These are phyloP conservation scores for Perkinsus olseni DNA, from an alignment of 169 alveolate species.

Conservation along the genomic window DNA sequence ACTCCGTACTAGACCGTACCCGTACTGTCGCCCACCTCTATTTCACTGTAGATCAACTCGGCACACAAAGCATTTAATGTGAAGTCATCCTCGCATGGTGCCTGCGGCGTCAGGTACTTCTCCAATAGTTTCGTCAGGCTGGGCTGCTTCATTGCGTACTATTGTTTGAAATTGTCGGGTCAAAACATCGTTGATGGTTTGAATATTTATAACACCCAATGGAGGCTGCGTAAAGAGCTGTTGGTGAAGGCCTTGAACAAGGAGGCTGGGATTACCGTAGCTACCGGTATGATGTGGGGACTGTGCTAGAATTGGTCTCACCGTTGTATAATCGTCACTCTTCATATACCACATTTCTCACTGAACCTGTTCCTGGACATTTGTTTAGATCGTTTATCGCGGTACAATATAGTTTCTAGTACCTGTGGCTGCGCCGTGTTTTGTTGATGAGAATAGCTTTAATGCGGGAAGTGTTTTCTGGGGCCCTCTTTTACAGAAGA, in stretches of 20 bases:
- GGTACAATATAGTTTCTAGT: neutral
- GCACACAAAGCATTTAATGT: too few species aligned
- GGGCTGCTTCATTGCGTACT: neutral
- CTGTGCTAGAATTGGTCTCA: neutral
- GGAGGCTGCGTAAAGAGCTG: neutral
- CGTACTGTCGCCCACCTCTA: too few species aligned
- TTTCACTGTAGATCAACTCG: too few species aligned
- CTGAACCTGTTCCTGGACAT: too few species aligned
- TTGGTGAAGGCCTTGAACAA: neutral
- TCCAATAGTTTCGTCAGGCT: neutral
- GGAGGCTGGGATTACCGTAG: neutral
- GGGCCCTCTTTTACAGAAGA: too few species aligned
- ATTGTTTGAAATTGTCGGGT: neutral
- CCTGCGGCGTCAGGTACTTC: neutral
- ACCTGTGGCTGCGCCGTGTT: too few species aligned
- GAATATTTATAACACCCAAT: neutral
- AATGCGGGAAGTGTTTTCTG: too few species aligned
- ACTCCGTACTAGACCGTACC: too few species aligned
- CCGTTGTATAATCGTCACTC: too few species aligned
- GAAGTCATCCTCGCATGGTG: too few species aligned
- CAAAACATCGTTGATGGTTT: neutral
- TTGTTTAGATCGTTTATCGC: neutral
- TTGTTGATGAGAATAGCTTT: too few species aligned
- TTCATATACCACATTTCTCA: too few species aligned
- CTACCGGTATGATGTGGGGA: neutral